phyloP scores from a whole-genome alignment of 2,329 filamentous ascomycete species.

The Zasmidium cellare region DNA sequence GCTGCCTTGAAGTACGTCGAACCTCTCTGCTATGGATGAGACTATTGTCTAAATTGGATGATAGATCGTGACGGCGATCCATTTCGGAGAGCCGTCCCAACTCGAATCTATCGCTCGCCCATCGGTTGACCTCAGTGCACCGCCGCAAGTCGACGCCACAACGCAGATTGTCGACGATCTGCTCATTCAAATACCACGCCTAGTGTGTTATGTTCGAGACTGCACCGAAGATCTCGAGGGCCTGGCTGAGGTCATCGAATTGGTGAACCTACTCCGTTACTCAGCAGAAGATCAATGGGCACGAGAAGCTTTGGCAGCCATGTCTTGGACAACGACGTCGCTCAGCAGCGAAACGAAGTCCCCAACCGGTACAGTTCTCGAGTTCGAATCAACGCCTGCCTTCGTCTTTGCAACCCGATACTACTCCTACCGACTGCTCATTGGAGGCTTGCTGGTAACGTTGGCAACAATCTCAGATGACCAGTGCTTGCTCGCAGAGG shows the following conservation, averaged over 20 bases:
- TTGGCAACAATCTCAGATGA: background rate
- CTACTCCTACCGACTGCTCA: background rate
- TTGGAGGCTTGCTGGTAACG: background rate
- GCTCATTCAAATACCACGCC: background rate
- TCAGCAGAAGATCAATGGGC: background rate
- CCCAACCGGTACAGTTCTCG: background rate
- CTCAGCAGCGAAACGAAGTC: background rate
- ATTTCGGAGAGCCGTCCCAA: background rate
- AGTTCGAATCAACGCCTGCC: background rate
- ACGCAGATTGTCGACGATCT: background rate
- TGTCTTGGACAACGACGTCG: background rate
- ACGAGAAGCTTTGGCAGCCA: background rate
- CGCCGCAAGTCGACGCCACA: background rate
- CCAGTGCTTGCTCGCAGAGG: background rate
- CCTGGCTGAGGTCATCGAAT: background rate
- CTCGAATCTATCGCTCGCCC: background rate
- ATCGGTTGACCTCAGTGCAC: background rate
- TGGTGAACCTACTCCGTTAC: background rate
- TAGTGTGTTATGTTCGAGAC: background rate
- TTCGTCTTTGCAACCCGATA: background rate
- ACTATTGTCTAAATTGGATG: background rate
- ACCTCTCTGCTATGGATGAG: background rate
- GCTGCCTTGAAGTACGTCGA: background rate
- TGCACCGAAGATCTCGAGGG: background rate
- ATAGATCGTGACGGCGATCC: background rate